These are phyloP conservation scores for Saturnispora serradocipensis DNA, from an alignment of 805 yeast genomes.

Conservation along the genomic window DNA sequence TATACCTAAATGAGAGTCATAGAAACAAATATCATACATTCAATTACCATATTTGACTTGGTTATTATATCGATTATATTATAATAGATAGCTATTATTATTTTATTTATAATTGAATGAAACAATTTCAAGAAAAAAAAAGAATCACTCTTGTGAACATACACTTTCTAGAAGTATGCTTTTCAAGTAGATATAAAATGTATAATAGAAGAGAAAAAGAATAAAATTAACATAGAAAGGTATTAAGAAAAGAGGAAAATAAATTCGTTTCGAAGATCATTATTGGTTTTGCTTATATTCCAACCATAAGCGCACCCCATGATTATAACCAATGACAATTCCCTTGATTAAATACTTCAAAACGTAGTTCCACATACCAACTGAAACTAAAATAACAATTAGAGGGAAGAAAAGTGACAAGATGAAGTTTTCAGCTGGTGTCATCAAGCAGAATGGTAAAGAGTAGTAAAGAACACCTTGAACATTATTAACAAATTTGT, in stretches of 20 bases:
- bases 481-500: neutral
- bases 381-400: neutral
- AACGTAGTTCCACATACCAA: conserved; percentile 5
- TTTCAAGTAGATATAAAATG: too few relatives aligned
- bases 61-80: too few relatives aligned
- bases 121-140: too few relatives aligned
- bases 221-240: neutral
- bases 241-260: neutral
- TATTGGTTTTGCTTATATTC: neutral
- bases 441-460: conserved; percentile 3
- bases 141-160: neutral
- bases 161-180: neutral
- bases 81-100: neutral
- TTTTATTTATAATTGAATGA: neutral
- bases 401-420: neutral
- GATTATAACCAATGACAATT: neutral
- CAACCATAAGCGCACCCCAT: neutral
- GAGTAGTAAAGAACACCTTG: neutral
- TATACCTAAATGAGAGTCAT: neutral
- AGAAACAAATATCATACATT: neutral
- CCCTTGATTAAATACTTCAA: neutral
- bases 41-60: neutral
- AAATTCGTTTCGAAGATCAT: neutral
- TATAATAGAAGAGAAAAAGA: neutral
- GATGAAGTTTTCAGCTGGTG: neutral